phyloP scores from a whole-genome alignment of 257 asterid genomes.

The Sherardia arvensis region DNA sequence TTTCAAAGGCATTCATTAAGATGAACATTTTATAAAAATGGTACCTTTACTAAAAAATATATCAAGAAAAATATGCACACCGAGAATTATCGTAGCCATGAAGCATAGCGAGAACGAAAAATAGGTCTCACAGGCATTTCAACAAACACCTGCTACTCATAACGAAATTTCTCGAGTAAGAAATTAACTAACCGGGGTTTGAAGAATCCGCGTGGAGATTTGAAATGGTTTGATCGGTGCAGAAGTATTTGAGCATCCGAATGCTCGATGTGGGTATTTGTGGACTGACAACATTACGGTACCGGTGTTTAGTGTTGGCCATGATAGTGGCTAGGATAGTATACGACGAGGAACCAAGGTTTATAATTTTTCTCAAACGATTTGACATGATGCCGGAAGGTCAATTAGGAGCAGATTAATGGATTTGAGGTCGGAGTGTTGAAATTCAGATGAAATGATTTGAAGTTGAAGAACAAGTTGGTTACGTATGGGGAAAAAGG shows the following conservation, averaged over 20 bases:
- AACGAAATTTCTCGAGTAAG: neutral
- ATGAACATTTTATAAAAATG: neutral
- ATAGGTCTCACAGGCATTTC: constrained; percentile 27
- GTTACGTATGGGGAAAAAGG: too few species aligned
- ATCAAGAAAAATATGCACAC: neutral
- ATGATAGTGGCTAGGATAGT: constrained; percentile 5
- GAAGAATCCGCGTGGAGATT: neutral
- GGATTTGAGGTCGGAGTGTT: neutral
- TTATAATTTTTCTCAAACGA: constrained; percentile 21
- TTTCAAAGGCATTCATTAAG: neutral
- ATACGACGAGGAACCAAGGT: constrained; percentile 15
- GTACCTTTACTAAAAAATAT: neutral
- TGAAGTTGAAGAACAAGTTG: neutral
- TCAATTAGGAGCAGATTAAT: neutral
- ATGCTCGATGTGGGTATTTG: constrained; percentile 10
- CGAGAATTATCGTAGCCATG: neutral
- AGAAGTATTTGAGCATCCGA: constrained; percentile 7
- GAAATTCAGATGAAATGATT: neutral
- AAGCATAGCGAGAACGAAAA: too few species aligned
- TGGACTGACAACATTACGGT: neutral
- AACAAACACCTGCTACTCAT: constrained; percentile 28
- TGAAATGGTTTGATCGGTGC: constrained; percentile 15
- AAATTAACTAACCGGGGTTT: constrained; percentile 22
- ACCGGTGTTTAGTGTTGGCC: constrained; percentile 1
- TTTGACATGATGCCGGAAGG: constrained; percentile 28